Evolutionary conservation across 1,284 basidiomycete genomes (phyloP), one percentile per base, ranked within the genome.

Genomic region (Cutaneotrichosporon sp.): DNA sequence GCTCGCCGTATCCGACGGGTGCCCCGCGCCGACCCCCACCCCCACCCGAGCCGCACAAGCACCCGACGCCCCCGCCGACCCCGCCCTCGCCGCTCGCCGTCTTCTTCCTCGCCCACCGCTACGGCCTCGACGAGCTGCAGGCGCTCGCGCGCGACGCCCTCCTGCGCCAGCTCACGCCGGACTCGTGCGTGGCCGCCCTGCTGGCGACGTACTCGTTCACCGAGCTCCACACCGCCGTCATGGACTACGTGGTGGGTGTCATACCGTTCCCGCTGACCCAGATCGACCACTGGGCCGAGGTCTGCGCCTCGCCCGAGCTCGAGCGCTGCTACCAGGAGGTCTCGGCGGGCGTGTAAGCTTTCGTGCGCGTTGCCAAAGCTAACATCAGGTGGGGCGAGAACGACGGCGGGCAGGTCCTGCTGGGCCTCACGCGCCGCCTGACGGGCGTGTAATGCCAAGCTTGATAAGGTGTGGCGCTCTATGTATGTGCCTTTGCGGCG

Each of bases 71-170:
- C 2, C 46, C 58, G 2, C 66, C 66, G 2, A 78, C 84, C 9
- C 71, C 83, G 3, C 87, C 88, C 2, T 78, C 81, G 2, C 84
- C 89, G 22, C 79, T 94, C 34, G 85, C 88, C 0, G 85, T 92
- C 69, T 94, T 91, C 79, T 86, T 89, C 70, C 83, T 92, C 16
- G 89, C 90, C 11, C 90, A 92, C 79, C 83, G 90, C 42, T 93
- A 92, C 75, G 81, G 82, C 10, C 86, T 92, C 79, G 84, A 85
- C 4, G 84, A 82, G 10, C 82, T 93, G 24, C 85, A 86, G 36
- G 72, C 82, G 13, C 82, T 92, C 9, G 88, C 90, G 2, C 78
- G 89, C 58, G 86, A 89, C 55, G 89, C 91, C 72, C 86, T 92
- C 69, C 83, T 92, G 79, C 82, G 83, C 5, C 87, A 86, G 2